Base-by-base conservation (phyloP, 352 stramenopile genomes). In the Phytopythium helicoides region DNA sequence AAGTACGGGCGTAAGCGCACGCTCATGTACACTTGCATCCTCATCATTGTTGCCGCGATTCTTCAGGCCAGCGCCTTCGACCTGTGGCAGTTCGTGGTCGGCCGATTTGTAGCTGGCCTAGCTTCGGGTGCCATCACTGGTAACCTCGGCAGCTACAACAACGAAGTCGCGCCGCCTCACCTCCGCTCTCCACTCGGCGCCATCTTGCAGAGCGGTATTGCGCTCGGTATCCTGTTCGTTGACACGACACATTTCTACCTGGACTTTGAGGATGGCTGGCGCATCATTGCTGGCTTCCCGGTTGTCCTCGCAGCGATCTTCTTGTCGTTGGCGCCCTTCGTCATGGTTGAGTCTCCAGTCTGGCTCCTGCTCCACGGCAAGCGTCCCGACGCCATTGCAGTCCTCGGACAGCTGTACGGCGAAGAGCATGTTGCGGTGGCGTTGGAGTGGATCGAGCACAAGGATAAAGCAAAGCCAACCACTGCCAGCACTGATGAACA, bases 61-160 rank as follows among this genome's bases (percentile, higher is more conserved):
- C 53, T 84, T 6, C 67, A 82, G 34, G 63, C 62, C 18, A 55
- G 54, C 0, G 63, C 73, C 21, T 65, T 56, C 1, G 56, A 66
- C 47, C 37, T 81, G 23, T 77, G 64, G 49, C 58, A 67, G 26
- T 81, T 80, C 39, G 56, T 66, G 0, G 50, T 75, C 19, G 75
- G 75, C 9, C 71, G 75, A 10, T 56, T 77, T 47, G 54, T 88
- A 33, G 62, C 74, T n/a, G 77, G 77, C 16, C 58, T 88, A 10
- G 72, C 73, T 1, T 80, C 70, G 11, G 73, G 77, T 15, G 60
- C 60, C 22, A 62, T 57, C 14, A 73, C 66, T 19, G 66, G 62
- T 0, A 62, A 62, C 16, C 48, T 66, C n/a, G 62, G 63, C 22
- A 62, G 59, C 1, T 77, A 73, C 58, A 46, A 77, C 33, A 70